Conservation (phyloP, 441 rosid genomes). For the Pelargonium exstipulatum region DNA sequence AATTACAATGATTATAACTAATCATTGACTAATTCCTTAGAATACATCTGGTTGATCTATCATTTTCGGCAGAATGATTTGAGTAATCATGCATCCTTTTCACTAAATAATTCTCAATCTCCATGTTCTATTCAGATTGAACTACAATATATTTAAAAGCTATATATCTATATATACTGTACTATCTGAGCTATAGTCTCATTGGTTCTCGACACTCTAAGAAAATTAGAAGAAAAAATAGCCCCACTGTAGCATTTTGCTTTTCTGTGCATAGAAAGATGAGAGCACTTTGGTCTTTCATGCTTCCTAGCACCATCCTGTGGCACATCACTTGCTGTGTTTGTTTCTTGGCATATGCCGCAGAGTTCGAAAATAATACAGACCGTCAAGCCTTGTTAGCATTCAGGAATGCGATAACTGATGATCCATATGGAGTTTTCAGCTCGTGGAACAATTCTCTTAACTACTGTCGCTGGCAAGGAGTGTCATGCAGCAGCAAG, state of each 20-base stretch:
- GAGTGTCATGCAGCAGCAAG: not conserved
- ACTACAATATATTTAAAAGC: not conserved
- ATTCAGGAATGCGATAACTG: not conserved
- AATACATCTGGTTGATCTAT: too few species aligned
- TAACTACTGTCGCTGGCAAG: not conserved
- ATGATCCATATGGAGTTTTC: not conserved
- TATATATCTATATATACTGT: not conserved
- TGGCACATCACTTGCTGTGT: not conserved
- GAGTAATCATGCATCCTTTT: too few species aligned
- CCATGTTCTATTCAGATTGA: not conserved
- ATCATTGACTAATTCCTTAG: too few species aligned
- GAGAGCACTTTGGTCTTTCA: not conserved
- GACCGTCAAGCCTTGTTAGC: not conserved
- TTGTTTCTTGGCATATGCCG: not conserved
- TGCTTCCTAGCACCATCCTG: not conserved
- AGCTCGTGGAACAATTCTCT: not conserved
- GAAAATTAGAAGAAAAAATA: not conserved
- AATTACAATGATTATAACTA: too few species aligned
- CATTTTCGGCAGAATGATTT: too few species aligned
- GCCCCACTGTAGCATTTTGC: not conserved
- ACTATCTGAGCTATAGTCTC: not conserved
- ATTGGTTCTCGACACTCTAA: not conserved
- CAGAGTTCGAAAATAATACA: not conserved
- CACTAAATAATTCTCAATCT: too few species aligned
- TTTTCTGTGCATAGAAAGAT: not conserved